Conservation (phyloP, 768 basidiomycete species). For the Kwoniella sp. region DNA sequence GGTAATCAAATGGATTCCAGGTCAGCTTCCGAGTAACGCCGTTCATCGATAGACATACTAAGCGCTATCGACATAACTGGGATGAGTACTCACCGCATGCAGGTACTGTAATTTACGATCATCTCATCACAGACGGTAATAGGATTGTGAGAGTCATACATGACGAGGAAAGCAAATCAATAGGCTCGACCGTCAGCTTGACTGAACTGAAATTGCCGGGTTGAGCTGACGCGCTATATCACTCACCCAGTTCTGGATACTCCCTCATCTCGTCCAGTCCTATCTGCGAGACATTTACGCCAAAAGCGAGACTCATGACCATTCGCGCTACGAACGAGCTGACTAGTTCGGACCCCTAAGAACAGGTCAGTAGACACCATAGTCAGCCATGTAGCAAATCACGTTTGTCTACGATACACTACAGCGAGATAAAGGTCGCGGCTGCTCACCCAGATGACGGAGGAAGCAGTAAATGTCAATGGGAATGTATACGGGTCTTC, state of each 20-base stretch:
- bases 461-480: slow-evolving; percentile 57
- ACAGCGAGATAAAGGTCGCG: no score
- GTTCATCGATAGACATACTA: no score
- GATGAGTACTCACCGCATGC: slow-evolving; percentile 42
- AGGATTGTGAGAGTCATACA: neutral
- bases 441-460: slow-evolving; percentile 55
- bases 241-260: slow-evolving; percentile 54
- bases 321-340: slow-evolving; percentile 55
- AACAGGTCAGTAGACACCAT: no score
- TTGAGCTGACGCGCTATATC: neutral
- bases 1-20: neutral
- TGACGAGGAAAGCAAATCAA: neutral
- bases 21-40: no score
- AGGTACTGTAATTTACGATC: slow-evolving; percentile 14
- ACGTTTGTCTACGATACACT: no score
- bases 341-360: slow-evolving; percentile 55
- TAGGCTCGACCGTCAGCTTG: neutral
- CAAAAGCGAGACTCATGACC: slow-evolving; percentile 52
- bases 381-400: no score
- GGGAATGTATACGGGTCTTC: slow-evolving; percentile 59
- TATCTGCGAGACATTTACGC: slow-evolving; percentile 55
- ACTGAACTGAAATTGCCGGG: neutral
- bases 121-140: no score
- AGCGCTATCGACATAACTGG: no score
- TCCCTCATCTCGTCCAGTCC: slow-evolving; percentile 58